These are phyloP conservation scores for Ophiostoma sp. DNA, from an alignment of 2,329 filamentous ascomycete genomes.

Conservation along the genomic window DNA sequence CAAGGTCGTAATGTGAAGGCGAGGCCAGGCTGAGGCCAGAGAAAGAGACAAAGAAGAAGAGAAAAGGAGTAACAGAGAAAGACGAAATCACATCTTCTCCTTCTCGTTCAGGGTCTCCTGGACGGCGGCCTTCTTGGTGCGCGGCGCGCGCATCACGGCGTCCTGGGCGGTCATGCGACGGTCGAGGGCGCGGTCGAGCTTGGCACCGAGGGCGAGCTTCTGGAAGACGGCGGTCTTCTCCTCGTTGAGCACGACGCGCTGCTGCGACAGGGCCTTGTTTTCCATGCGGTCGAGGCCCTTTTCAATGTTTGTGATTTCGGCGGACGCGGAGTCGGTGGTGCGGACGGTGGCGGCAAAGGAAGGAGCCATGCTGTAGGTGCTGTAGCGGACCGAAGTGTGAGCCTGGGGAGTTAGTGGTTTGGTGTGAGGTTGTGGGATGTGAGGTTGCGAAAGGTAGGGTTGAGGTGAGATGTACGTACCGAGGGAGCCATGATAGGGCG, in stretches of 20 bases:
- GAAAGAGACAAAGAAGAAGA: not conserved
- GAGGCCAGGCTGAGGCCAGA: no score
- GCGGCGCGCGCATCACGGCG: conserved; percentile 65
- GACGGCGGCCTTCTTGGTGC: conserved; percentile 28
- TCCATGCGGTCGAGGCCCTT: conserved; percentile 80
- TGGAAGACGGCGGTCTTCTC: conserved; percentile 77
- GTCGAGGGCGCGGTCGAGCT: conserved; percentile 81
- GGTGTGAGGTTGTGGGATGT: not conserved
- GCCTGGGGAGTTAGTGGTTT: conserved; percentile 34
- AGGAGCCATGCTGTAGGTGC: conserved; percentile 55
- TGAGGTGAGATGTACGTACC: conserved; percentile 40
- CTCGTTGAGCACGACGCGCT: conserved; percentile 72
- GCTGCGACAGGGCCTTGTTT: conserved; percentile 76
- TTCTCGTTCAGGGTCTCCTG: conserved; percentile 33
- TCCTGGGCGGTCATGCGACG: conserved; percentile 85
- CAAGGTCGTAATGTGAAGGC: not conserved
- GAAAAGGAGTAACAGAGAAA: not conserved
- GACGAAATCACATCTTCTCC: conserved; percentile 32
- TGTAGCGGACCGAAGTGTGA: conserved; percentile 53
- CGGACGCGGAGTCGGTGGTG: conserved; percentile 50
- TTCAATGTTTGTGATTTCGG: conserved; percentile 64
- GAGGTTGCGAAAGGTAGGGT: not conserved
- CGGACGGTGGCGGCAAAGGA: conserved; percentile 55
- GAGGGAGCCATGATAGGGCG: conserved; percentile 60
- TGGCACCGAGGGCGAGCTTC: conserved; percentile 83